phyloP scores from a whole-genome alignment of 345 rosid species.

The Hibiscus syriacus region DNA sequence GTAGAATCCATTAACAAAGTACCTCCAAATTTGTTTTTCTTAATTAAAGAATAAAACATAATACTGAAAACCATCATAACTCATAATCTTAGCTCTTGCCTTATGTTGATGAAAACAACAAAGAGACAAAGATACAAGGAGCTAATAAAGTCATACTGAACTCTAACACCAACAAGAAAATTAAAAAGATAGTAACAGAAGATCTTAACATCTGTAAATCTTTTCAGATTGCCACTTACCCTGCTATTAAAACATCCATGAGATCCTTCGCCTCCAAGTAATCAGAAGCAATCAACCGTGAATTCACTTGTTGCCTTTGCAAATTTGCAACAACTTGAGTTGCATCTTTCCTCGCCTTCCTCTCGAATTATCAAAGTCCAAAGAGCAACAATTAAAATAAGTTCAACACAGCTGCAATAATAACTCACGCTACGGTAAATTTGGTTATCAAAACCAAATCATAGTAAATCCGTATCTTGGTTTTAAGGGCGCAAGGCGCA shows the following conservation, averaged over 20 bases:
- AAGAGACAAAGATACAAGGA: not conserved
- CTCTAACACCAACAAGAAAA: not conserved
- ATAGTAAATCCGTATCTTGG: not conserved
- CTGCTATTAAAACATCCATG: constrained; percentile 65
- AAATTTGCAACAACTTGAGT: constrained; percentile 97
- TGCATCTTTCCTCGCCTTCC: constrained; percentile 87
- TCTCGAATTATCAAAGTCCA: not conserved
- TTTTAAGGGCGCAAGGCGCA: too few species aligned
- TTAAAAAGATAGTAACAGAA: not conserved
- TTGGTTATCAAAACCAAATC: too few species aligned
- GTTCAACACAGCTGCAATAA: not conserved
- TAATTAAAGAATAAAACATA: not conserved
- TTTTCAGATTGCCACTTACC: constrained; percentile 37
- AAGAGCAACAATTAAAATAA: not conserved
- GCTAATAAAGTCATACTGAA: not conserved
- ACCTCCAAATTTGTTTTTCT: not conserved
- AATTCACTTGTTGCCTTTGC: constrained; percentile 91
- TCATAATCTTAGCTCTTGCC: not conserved
- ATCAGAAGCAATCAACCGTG: constrained; percentile 87
- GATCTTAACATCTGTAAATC: not conserved
- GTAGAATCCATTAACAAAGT: not conserved
- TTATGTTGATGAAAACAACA: not conserved
- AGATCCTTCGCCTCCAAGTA: constrained; percentile 90
- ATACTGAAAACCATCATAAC: not conserved
- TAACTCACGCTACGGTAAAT: too few species aligned